Percentiles rank a stretch among this genome's conserved stretches.
Conservation (phyloP, 225 moss, liverwort and hornwort species). For the Polytrichum commune region DNA sequence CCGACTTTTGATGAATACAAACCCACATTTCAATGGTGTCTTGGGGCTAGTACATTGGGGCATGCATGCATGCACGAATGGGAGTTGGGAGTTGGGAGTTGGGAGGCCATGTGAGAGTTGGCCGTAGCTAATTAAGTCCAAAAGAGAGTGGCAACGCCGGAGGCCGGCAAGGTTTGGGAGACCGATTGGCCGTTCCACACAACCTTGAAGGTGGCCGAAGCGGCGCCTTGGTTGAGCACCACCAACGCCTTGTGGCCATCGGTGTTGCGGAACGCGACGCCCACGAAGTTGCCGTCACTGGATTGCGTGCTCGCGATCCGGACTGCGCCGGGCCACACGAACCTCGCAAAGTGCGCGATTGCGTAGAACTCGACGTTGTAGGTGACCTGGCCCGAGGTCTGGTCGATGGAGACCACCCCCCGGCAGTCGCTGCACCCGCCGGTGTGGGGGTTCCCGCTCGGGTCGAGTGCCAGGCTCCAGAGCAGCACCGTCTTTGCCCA, state of each 20-base stretch:
- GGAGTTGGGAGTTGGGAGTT: too few species aligned
- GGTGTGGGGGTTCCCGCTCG: constrained; percentile 28
- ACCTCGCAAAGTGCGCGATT: constrained; percentile 46
- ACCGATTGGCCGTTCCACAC: constrained; percentile 31
- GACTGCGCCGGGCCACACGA: constrained; percentile 38
- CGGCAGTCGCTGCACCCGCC: constrained; percentile 40
- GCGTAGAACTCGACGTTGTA: constrained; percentile 43
- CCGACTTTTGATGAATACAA: too few species aligned
- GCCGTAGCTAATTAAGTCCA: too few species aligned
- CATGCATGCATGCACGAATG: too few species aligned
- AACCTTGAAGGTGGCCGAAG: constrained; percentile 27
- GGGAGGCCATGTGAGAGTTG: too few species aligned
- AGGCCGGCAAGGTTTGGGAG: constrained; percentile 34
- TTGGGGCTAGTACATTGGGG: too few species aligned
- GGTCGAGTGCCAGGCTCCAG: constrained; percentile 49
- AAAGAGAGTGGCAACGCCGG: constrained; percentile 39
- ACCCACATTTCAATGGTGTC: too few species aligned
- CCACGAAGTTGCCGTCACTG: constrained; percentile 26
- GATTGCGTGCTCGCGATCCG: constrained; percentile 23
- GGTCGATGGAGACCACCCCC: constrained; percentile 41
- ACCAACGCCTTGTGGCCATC: constrained; percentile 35
- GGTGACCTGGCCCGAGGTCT: constrained; percentile 7
- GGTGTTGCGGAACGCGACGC: constrained; percentile 32
- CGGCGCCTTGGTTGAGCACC: constrained; percentile 35
- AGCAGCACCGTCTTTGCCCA: constrained; percentile 47